Base-by-base conservation (phyloP, 1,284 basidiomycete genomes). In the Leccinum pachyderme region DNA sequence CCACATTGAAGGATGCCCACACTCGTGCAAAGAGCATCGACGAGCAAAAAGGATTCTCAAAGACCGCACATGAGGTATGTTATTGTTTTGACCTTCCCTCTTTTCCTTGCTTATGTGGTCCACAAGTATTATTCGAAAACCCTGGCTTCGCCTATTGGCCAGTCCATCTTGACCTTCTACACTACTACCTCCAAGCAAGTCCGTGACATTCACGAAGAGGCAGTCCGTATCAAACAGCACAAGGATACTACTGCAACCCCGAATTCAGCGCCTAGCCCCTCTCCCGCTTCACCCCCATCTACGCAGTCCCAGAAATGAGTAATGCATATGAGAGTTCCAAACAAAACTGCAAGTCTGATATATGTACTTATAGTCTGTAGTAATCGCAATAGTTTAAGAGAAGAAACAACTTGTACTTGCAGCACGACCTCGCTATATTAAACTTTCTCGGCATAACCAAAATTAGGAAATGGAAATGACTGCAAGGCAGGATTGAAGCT, bases 131-230 rank as follows among this genome's bases (percentile, higher is more conserved):
- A 95, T 72, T 59, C 76, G 32, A 86, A 82, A 64, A 92, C 91
- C 3, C 76, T 95, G 31, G 47, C 78, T 28, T 92, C 90, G 24
- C 82, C 89, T 1, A 72, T 87, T 28, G 94, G 93, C n/a, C 81
- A 87, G 75, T 87, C 82, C 69, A 88, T 93, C 41, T 72, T 77
- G 37, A 66, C 72, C 0, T 94, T 93, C 72, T 95, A 95, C 75
- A 92, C 89, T 8, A 75, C 73, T 24, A 91, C 91, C 1, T 79
- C 84, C 29, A 95, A 94, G 73, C 87, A 93, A 67, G 83, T 91
- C 15, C 69, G 79, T 35, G 92, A 95, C 66, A 92, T 95, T 52
- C 93, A 94, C 66, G 91, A 93, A 65, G 93, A 95, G 72, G 93
- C 93, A 2, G 77, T 80, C 55, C 83, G 93, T 44, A 90, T 94